A percentile compares a stretch with the other conserved stretches of the same genome.
phyloP scores from a whole-genome alignment of 768 basidiomycete genomes.

The Xerocomellus intermedius region DNA sequence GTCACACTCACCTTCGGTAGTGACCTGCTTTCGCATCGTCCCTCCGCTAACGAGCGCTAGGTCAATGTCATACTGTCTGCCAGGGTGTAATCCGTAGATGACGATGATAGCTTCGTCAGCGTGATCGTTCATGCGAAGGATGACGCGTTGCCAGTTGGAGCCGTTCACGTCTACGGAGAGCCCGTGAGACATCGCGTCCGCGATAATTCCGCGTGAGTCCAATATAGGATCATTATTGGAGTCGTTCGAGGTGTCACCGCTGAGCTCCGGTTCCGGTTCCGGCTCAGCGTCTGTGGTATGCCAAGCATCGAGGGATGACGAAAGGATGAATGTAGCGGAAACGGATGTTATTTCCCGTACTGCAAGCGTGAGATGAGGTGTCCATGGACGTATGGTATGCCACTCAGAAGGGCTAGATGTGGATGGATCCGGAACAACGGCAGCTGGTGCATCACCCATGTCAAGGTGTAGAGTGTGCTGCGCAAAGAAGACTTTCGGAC shows the following conservation, averaged over 20 bases:
- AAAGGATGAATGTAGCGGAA: conserved; percentile 71
- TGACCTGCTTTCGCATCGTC: conserved; percentile 61
- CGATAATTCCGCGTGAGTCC: conserved; percentile 46
- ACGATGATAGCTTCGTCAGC: conserved; percentile 89
- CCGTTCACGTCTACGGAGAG: conserved; percentile 80
- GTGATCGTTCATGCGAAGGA: conserved; percentile 76
- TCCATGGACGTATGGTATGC: conserved; percentile 78
- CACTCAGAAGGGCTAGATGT: conserved; percentile 40
- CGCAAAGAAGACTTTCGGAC: background rate
- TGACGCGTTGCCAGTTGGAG: conserved; percentile 73
- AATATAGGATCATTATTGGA: conserved; percentile 33
- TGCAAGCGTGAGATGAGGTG: conserved; percentile 63
- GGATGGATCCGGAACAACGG: conserved; percentile 11
- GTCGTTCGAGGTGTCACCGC: conserved; percentile 36
- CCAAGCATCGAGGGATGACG: conserved; percentile 45
- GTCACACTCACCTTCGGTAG: conserved; percentile 55
- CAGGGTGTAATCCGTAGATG: conserved; percentile 85
- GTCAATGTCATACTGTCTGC: conserved; percentile 88
- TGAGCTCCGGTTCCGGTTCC: conserved; percentile 30
- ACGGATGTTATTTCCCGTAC: conserved; percentile 85
- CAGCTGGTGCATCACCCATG: conserved; percentile 19
- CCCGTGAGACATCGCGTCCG: conserved; percentile 69
- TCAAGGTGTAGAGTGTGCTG: background rate
- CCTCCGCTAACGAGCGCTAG: conserved; percentile 69
- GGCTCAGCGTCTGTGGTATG: conserved; percentile 14